Conservation (phyloP, 371 early-diverging fungal genomes). For the Mortierella sp. region DNA sequence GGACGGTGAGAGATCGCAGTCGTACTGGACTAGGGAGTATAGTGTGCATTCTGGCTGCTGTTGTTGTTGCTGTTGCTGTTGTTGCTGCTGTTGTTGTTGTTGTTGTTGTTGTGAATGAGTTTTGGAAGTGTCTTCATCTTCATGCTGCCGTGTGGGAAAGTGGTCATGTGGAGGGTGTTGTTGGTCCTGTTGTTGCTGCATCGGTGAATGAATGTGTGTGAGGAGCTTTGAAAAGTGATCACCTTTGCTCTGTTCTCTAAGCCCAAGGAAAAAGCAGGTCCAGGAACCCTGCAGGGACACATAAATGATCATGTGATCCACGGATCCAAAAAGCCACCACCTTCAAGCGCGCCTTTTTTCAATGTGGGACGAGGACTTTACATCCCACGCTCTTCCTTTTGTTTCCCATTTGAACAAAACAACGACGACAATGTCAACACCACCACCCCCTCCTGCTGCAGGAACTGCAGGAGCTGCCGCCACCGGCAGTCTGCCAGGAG, state of each 20-base stretch:
- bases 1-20: constrained; percentile 45
- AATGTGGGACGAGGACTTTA: not conserved
- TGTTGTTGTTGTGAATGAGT: not conserved
- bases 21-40: constrained; percentile 56
- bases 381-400: not conserved
- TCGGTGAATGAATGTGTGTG: not conserved
- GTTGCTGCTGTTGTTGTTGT: not conserved
- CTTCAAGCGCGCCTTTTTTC: not conserved
- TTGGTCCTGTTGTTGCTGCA: not conserved
- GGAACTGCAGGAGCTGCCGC: not conserved
- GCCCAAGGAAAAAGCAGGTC: constrained; percentile 8
- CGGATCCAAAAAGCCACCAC: constrained; percentile 14
- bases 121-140: not conserved
- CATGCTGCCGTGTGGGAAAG: not conserved
- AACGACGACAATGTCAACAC: constrained; percentile 19
- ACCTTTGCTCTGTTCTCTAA: not conserved
- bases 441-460: constrained; percentile 23
- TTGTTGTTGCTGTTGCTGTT: not conserved
- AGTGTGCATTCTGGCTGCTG: constrained; percentile 37
- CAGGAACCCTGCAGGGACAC: not conserved
- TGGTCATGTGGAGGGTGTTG: not conserved
- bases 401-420: not conserved
- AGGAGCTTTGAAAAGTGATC: not conserved
- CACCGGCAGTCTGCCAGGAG: not conserved
- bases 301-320: not conserved